A percentile compares a stretch with the other conserved stretches of the same genome.
Conservation (phyloP, 306 rosid genomes). For the Castanopsis chinensis region DNA sequence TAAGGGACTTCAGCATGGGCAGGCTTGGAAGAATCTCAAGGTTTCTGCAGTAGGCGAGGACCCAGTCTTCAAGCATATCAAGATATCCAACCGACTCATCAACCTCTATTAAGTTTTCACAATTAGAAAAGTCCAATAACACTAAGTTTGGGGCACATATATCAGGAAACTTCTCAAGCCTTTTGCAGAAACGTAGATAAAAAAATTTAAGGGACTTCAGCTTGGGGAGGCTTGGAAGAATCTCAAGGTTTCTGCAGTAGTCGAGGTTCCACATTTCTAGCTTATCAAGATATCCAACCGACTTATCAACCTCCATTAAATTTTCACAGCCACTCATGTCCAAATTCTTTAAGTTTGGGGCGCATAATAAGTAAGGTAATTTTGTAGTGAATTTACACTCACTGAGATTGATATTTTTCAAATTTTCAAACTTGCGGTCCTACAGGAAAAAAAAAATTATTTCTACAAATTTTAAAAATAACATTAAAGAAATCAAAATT, state of each 20-base stretch:
- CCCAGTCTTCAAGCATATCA: not conserved
- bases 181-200: too few relatives aligned
- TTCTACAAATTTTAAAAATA: not conserved
- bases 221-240: too few relatives aligned
- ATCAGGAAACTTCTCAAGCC: too few relatives aligned
- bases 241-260: too few relatives aligned
- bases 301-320: conserved; percentile 14
- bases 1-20: too few relatives aligned
- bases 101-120: conserved; percentile 12
- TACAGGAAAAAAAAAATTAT: not conserved
- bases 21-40: too few relatives aligned
- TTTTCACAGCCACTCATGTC: not conserved
- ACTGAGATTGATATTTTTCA: conserved; percentile 1
- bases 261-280: not conserved
- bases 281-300: conserved; percentile 9
- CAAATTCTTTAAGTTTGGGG: conserved; percentile 1
- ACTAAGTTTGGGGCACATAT: conserved; percentile 4
- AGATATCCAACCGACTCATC: conserved; percentile 11
- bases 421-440: not conserved
- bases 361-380: not conserved
- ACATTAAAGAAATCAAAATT: not conserved
- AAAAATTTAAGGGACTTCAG: too few relatives aligned
- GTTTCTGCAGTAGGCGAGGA: too few relatives aligned
- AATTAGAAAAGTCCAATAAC: not conserved
- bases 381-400: not conserved